These are phyloP conservation scores for Lithohypha guttulata DNA, from an alignment of 2,329 filamentous ascomycete genomes.

Conservation along the genomic window DNA sequence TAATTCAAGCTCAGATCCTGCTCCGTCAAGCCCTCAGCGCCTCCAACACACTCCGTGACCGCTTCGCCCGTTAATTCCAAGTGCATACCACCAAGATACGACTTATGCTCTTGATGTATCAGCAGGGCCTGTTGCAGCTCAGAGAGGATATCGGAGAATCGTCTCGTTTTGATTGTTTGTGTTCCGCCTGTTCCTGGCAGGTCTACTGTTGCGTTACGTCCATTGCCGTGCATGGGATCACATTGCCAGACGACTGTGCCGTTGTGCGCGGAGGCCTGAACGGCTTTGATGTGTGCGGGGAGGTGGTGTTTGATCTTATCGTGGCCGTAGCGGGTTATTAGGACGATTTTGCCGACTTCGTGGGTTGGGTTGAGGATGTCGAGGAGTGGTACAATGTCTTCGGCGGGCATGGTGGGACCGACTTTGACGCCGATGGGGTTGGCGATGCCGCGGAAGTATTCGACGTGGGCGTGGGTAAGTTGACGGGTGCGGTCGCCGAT, in stretches of 20 bases:
- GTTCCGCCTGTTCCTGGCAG: conserved; percentile 39
- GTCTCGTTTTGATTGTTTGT: conserved; percentile 84
- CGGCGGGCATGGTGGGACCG: conserved; percentile 67
- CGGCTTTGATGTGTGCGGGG: conserved; percentile 75
- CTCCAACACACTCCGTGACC: conserved; percentile 90
- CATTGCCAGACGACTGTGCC: conserved; percentile 82
- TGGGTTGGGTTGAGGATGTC: conserved; percentile 71
- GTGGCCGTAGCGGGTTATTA: conserved; percentile 92
- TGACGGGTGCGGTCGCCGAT: conserved; percentile 94
- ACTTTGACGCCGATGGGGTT: conserved; percentile 97
- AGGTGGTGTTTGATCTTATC: conserved; percentile 64
- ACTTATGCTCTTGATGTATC: conserved; percentile 73
- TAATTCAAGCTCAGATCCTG: conserved; percentile 85
- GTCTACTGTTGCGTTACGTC: conserved; percentile 32
- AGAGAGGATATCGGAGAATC: conserved; percentile 78
- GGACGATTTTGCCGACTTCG: conserved; percentile 84
- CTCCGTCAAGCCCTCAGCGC: conserved; percentile 75
- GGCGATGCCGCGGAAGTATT: conserved; percentile 92
- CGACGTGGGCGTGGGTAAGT: conserved; percentile 84
- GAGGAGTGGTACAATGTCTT: conserved; percentile 68
- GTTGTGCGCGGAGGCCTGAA: conserved; percentile 61
- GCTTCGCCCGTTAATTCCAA: conserved; percentile 91
- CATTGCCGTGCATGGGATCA: conserved; percentile 94
- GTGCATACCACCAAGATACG: conserved; percentile 86
- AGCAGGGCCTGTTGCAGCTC: conserved; percentile 74